Base-by-base conservation (phyloP, 768 basidiomycete species). In the Solioccasus polychromus region DNA sequence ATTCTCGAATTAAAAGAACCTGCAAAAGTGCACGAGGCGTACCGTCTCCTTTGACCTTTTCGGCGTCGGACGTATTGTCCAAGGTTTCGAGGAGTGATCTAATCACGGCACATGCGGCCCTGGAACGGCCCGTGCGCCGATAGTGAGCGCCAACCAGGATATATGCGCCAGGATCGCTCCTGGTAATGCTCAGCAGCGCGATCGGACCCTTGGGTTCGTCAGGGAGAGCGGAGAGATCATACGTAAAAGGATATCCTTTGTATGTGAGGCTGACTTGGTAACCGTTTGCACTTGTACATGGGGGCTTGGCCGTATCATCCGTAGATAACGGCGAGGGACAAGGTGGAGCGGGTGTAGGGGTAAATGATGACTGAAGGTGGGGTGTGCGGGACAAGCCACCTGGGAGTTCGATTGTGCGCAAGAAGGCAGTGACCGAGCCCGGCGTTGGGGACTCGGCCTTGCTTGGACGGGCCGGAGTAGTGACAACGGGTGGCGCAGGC, bases 91-190 rank as follows among this genome's bases (percentile, higher is more conserved):
- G 52, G 11, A 65, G 44, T 4, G 61, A 61, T 50, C 52, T 54
- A 28, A 65, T 57, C 8, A 65, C 54, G 35, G 57, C 41, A 34
- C 63, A 45, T 11, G 63, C 63, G 40, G 63, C 63, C 42, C 51
- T 53, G 44, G 63, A 47, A 25, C 63, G 65, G 42, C 61, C 63
- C 36, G 63, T 65, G 30, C 66, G 61, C 47, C 63, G 59, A 50
- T 65, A 65, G 53, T 63, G 66, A 24, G 66, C 63, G 10, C 55
- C 53, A 20, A 66, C 48, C 31, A 66, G 35, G 43, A 65, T 24
- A 53, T 65, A 65, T 45, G 63, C 48, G 30, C 63, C 66, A 11
- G 63, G 66, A 49, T 63, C 66, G 19, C 61, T 61, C 24, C 59
- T 43, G 34, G 66, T 65, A 25, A 50, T 42, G 31, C 35, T 47